Percentiles rank a stretch among this genome's conserved stretches.
phyloP scores from a whole-genome alignment of 2,329 filamentous ascomycete genomes.

The Microdochium trichocladiopsis region DNA sequence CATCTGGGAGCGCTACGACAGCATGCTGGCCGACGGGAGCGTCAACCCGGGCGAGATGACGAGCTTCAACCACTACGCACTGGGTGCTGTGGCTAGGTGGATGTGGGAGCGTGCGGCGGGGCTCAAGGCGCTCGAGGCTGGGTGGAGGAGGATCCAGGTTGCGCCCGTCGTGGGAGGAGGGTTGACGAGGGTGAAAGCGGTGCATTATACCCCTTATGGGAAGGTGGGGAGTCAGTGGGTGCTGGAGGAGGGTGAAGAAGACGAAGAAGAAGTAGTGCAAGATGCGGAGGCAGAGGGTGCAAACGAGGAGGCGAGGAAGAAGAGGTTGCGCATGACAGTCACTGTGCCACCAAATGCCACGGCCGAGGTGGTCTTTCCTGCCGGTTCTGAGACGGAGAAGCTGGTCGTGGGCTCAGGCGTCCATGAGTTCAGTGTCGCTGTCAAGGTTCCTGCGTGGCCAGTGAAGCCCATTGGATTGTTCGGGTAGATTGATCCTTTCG shows the following conservation, averaged over 20 bases:
- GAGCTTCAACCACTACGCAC: too few species aligned
- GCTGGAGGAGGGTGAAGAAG: too few species aligned
- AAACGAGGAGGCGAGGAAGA: background rate
- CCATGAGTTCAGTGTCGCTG: background rate
- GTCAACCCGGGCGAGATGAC: constrained; percentile 27
- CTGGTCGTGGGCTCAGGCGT: background rate
- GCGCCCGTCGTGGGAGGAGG: constrained; percentile 1
- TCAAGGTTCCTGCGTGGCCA: background rate
- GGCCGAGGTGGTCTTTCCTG: constrained; percentile 1
- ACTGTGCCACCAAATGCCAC: constrained; percentile 1
- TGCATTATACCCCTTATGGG: constrained; percentile 2
- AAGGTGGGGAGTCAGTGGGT: background rate
- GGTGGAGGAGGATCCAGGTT: constrained; percentile 9
- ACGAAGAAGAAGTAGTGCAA: too few species aligned
- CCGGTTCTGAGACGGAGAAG: background rate
- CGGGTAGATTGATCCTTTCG: too few species aligned
- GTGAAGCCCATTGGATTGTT: background rate
- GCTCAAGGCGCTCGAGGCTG: constrained; percentile 12
- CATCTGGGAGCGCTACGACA: constrained; percentile 30
- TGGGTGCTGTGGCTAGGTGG: constrained; percentile 27
- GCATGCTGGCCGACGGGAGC: constrained; percentile 20
- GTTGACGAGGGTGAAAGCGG: background rate
- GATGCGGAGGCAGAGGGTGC: background rate
- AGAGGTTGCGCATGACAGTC: background rate
- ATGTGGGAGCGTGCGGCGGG: constrained; percentile 23